phyloP scores from a whole-genome alignment of 495 filamentous ascomycete species.

The Penicillium daleae region DNA sequence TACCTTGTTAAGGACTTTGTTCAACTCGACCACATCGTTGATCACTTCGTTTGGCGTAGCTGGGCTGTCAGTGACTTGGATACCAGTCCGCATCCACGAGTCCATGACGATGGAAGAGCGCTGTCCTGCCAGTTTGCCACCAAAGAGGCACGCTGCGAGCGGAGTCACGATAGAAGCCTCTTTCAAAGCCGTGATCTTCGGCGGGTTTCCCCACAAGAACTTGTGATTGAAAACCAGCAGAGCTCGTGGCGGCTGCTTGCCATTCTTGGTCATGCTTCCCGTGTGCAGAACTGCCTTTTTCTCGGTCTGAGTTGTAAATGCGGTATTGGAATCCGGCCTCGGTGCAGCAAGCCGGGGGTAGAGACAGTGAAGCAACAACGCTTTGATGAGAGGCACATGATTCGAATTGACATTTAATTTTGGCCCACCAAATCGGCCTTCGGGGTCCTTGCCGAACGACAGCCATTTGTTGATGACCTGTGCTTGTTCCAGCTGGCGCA shows the following conservation, averaged over 20 bases:
- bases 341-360: conserved; percentile 55
- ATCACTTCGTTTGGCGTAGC: conserved; percentile 26
- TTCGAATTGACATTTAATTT: conserved; percentile 54
- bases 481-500: background rate
- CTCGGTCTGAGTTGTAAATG: background rate
- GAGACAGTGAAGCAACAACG: conserved; percentile 51
- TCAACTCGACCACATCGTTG: conserved; percentile 49
- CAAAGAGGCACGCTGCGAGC: conserved; percentile 53
- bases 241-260: conserved; percentile 2
- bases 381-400: conserved; percentile 53
- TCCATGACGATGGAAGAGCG: conserved; percentile 47
- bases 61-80: conserved; percentile 23
- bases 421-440: conserved; percentile 45
- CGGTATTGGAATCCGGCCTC: background rate
- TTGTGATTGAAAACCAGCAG: conserved; percentile 8
- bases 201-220: background rate
- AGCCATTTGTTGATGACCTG: conserved; percentile 14
- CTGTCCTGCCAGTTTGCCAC: conserved; percentile 43
- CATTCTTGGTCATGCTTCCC: conserved; percentile 5
- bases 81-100: conserved; percentile 51
- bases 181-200: background rate
- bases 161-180: conserved; percentile 50
- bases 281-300: background rate
- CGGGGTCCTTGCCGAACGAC: conserved; percentile 20
- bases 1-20: conserved; percentile 42